Evolutionary conservation across 176 grass and related monocot genomes (phyloP), one percentile per base, ranked within the genome.

Genomic region (Aegilops longissima): DNA sequence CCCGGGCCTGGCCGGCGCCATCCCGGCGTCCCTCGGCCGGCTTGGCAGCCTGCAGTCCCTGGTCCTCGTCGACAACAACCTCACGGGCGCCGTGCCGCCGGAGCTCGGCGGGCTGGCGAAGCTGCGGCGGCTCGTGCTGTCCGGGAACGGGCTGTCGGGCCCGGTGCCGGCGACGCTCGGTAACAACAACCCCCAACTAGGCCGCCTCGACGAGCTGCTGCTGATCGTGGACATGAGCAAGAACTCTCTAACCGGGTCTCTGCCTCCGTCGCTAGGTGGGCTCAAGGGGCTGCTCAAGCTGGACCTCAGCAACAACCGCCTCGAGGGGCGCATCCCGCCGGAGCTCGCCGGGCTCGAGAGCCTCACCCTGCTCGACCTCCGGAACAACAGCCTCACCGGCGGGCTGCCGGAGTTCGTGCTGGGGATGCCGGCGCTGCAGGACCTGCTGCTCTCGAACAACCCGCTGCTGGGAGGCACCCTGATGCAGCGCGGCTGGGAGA

Each of bases 311-410:
- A 92, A 82, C 89, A 99, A 99, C 67, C 54, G 9, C 1, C 81
- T 99, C 9, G 65, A 89, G 0, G 92, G 90, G 9, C 77, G 80
- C 83, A 17, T 99, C 69, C 97, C 97, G 30, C 72, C 73, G 29
- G 89, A 88, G 87, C 82, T 99, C 33, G 90, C 36, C 4, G 91
- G 70, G 1, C 83, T 99, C 4, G 81, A 45, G 38, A 87, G 40
- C 76, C 89, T 99, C 8, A 89, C 90, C 2, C 59, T 99, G 17
- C 82, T 99, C 12, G 97, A 99, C 85, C 91, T 99, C 70, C 67
- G 97, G 72, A 99, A 93, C 87, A 97, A 99, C 88, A 93, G 78
- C 87, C 65, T 97, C 29, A 91, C 89, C 8, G 89, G 92, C 17
- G 87, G 84, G 1, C 9, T 93, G 16, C 35, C 90, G 0, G 45